These are phyloP conservation scores for Ajuga chamaepitys DNA, from an alignment of 257 asterid genomes.

Conservation along the genomic window DNA sequence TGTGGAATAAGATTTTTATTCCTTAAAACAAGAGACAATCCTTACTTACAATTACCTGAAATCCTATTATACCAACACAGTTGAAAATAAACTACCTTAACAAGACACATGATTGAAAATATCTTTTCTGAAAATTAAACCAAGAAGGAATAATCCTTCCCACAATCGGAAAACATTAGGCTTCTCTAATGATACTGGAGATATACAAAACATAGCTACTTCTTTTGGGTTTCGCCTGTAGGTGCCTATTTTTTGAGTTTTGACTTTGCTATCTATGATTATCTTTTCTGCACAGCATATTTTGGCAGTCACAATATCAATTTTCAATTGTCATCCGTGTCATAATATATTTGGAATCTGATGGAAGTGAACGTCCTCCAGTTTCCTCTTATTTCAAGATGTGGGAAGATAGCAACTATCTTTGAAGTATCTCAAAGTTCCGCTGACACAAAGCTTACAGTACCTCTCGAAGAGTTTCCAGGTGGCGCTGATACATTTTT, in stretches of 20 bases:
- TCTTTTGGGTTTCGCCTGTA: not conserved
- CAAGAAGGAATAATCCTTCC: too few species aligned
- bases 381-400: slow-evolving; percentile 90
- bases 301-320: not conserved
- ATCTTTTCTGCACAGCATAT: not conserved
- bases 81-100: not conserved
- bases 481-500: slow-evolving; percentile 73
- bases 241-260: not conserved
- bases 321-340: slow-evolving; percentile 8
- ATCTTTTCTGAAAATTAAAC: not conserved
- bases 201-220: not conserved
- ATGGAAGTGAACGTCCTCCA: slow-evolving; percentile 27
- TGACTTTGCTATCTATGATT: not conserved
- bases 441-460: slow-evolving; percentile 16
- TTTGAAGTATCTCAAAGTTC: slow-evolving; percentile 46
- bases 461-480: slow-evolving; percentile 60
- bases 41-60: not conserved
- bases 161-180: too few species aligned
- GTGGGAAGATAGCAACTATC: slow-evolving; percentile 63
- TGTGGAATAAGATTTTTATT: not conserved
- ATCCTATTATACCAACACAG: not conserved
- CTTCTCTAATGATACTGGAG: too few species aligned
- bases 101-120: not conserved
- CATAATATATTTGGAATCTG: slow-evolving; percentile 20
- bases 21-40: not conserved